Conservation (phyloP, 2,329 filamentous ascomycete species). For the Blumeria graminis region DNA sequence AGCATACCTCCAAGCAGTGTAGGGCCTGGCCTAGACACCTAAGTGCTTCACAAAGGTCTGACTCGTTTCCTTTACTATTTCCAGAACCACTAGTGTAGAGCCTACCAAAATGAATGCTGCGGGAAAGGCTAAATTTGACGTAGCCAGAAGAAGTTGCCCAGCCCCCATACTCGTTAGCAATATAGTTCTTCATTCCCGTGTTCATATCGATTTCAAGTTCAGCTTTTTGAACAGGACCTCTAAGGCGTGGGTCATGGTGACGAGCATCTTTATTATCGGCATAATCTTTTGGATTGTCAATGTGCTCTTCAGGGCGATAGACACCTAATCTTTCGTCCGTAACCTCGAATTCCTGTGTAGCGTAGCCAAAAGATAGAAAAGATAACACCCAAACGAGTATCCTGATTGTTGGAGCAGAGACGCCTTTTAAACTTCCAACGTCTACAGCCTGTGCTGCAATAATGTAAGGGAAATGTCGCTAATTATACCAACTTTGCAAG, state of each 20-base stretch:
- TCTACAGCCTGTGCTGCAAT: conserved; percentile 19
- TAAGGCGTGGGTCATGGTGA: conserved; percentile 55
- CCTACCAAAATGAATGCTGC: conserved; percentile 55
- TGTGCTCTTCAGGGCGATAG: conserved; percentile 53
- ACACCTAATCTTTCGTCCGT: conserved; percentile 57
- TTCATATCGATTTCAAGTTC: conserved; percentile 50
- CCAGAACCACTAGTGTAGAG: conserved; percentile 43
- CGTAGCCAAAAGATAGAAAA: conserved; percentile 63
- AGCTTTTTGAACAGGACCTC: conserved; percentile 47
- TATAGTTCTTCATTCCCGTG: conserved; percentile 99
- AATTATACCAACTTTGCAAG: conserved; percentile 33
- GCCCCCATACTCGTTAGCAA: conserved; percentile 64
- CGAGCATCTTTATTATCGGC: conserved; percentile 71
- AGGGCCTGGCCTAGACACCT: conserved; percentile 29
- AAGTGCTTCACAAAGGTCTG: conserved; percentile 51
- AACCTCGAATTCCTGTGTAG: conserved; percentile 68
- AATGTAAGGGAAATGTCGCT: neutral
- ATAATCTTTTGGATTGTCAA: conserved; percentile 56
- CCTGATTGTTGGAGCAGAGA: conserved; percentile 55
- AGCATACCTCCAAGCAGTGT: conserved; percentile 23
- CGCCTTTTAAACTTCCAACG: conserved; percentile 53
- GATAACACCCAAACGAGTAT: conserved; percentile 63
- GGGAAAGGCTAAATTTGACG: conserved; percentile 48
- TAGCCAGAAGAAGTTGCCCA: conserved; percentile 86
- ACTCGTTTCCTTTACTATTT: conserved; percentile 37